phyloP scores from a whole-genome alignment of 805 yeast genomes.

The Kuraishia ogatae region DNA sequence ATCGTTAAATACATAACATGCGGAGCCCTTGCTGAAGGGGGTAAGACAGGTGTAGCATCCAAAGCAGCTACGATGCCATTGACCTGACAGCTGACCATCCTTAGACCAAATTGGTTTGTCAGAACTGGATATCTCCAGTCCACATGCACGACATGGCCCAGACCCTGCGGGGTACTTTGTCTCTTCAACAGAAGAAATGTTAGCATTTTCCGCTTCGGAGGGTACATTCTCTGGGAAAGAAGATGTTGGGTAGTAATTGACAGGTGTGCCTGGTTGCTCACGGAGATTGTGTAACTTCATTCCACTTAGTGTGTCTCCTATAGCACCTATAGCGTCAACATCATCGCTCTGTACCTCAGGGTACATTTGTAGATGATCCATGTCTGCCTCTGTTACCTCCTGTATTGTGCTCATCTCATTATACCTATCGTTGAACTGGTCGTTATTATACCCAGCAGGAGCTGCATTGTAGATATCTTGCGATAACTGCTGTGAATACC shows the following conservation, averaged over 20 bases:
- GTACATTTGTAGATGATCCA: background rate
- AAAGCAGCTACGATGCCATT: conserved; percentile 91
- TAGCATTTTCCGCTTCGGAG: background rate
- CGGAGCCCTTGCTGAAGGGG: conserved; percentile 48
- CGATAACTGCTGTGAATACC: background rate
- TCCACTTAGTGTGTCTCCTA: background rate
- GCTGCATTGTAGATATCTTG: background rate
- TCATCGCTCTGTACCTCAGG: background rate
- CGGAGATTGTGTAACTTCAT: background rate
- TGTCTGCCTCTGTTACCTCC: conserved; percentile 22
- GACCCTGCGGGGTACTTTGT: conserved; percentile 43
- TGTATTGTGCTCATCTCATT: conserved; percentile 24
- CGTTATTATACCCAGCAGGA: background rate
- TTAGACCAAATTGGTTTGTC: conserved; percentile 73
- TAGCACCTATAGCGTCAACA: background rate
- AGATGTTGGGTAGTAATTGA: background rate
- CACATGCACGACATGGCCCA: conserved; percentile 80
- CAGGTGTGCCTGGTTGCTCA: background rate
- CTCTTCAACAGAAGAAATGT: background rate
- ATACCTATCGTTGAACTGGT: background rate
- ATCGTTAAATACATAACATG: conserved; percentile 73
- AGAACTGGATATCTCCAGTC: conserved; percentile 33
- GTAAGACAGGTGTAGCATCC: conserved; percentile 56
- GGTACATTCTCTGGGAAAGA: background rate
- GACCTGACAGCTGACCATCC: conserved; percentile 77